Conservation (phyloP, 805 yeast genomes). For the Wickerhamiella sorbophila region DNA sequence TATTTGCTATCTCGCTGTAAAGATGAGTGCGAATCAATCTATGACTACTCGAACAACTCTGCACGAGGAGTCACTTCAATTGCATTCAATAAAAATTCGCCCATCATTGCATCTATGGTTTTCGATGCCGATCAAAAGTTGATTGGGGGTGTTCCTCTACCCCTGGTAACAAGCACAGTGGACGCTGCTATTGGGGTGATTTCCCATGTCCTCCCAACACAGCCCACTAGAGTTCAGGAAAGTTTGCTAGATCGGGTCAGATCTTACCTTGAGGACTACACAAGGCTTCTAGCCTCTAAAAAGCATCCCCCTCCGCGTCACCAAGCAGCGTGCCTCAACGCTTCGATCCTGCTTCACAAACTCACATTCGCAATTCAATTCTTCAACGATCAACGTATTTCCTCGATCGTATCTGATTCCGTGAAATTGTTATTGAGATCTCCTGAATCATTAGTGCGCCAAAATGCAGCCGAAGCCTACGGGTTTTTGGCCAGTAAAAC, state of each 20-base stretch:
- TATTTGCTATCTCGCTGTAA: not conserved
- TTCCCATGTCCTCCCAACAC: constrained; percentile 50
- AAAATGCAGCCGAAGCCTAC: constrained; percentile 40
- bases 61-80: not conserved
- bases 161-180: constrained; percentile 30
- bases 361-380: not conserved
- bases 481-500: constrained; percentile 34
- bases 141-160: not conserved
- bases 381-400: constrained; percentile 24
- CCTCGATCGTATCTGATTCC: constrained; percentile 37
- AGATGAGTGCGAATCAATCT: not conserved
- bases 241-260: constrained; percentile 75
- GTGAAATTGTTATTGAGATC: constrained; percentile 30
- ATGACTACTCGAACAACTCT: not conserved
- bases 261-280: constrained; percentile 30
- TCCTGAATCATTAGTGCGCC: constrained; percentile 31
- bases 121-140: constrained; percentile 3
- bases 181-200: constrained; percentile 71
- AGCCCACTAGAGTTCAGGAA: constrained; percentile 67
- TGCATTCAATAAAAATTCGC: not conserved
- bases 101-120: not conserved
- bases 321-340: not conserved
- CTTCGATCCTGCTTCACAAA: not conserved
- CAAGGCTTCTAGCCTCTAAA: constrained; percentile 6
- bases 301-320: not conserved